Percentiles rank a stretch among this genome's conserved stretches.
These are phyloP conservation scores for Schwanniomyces pseudopolymorphus DNA, from an alignment of 805 yeast species.

Conservation along the genomic window DNA sequence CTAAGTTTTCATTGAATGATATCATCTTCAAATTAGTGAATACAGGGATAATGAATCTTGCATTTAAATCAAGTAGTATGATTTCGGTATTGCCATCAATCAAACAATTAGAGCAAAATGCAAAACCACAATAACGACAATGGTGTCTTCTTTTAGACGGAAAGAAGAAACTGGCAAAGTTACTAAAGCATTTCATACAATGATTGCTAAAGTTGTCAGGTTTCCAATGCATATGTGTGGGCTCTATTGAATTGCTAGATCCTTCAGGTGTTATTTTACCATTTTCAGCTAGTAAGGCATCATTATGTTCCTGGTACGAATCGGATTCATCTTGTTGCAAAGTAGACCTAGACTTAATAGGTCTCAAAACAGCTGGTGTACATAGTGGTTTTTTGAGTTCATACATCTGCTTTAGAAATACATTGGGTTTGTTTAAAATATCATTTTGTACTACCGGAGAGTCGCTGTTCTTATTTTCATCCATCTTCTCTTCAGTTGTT, in stretches of 20 bases:
- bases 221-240: conserved; percentile 55
- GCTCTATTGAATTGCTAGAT: conserved; percentile 30
- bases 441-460: not conserved
- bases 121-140: conserved; percentile 52
- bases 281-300: not conserved
- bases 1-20: conserved; percentile 2
- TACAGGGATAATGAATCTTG: conserved; percentile 39
- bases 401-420: conserved; percentile 40
- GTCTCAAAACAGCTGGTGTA: conserved; percentile 54
- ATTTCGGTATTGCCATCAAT: conserved; percentile 6
- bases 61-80: conserved; percentile 21
- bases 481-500: conserved; percentile 16
- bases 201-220: conserved; percentile 39
- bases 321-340: not conserved
- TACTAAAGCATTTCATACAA: conserved; percentile 43
- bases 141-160: conserved; percentile 43
- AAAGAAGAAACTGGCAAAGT: conserved; percentile 28
- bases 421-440: conserved; percentile 8
- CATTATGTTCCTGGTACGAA: not conserved
- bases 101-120: conserved; percentile 39
- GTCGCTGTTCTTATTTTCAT: conserved; percentile 4
- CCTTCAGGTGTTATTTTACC: conserved; percentile 14
- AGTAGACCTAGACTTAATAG: conserved; percentile 14
- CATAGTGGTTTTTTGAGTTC: conserved; percentile 47
- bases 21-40: conserved; percentile 17